Percentiles rank a stretch among this genome's conserved stretches.
Conservation (phyloP, 2,329 filamentous ascomycete species). For the Sporothrix brasiliensis region DNA sequence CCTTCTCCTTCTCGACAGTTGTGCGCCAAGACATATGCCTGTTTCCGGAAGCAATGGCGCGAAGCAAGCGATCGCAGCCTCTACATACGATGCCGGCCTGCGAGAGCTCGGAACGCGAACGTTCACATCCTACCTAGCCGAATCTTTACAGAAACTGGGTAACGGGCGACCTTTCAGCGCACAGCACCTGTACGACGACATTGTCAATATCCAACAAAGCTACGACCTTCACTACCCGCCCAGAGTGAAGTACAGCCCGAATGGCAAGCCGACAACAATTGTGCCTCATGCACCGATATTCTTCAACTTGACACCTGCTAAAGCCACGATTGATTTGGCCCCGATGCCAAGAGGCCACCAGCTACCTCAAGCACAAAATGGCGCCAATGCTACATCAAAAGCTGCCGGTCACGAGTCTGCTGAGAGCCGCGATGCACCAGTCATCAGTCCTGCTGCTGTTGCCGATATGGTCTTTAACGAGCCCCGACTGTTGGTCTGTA, state of each 20-base stretch:
- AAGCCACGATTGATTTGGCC: conserved; percentile 57
- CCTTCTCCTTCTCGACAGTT: conserved; percentile 64
- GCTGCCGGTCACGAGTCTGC: conserved; percentile 30
- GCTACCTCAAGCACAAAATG: conserved; percentile 38
- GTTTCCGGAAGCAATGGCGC: conserved; percentile 57
- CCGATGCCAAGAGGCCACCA: conserved; percentile 47
- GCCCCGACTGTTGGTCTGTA: conserved; percentile 65
- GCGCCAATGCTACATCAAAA: conserved; percentile 32
- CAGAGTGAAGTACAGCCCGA: conserved; percentile 48
- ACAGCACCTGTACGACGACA: conserved; percentile 61
- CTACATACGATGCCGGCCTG: conserved; percentile 54
- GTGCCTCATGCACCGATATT: conserved; percentile 52
- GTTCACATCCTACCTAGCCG: conserved; percentile 61
- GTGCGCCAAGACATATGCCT: conserved; percentile 56
- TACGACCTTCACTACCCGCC: conserved; percentile 49
- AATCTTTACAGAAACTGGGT: conserved; percentile 58
- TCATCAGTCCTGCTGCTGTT: conserved; percentile 53
- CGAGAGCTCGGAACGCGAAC: conserved; percentile 54
- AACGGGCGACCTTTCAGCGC: conserved; percentile 58
- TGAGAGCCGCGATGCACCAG: conserved; percentile 45
- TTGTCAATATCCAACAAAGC: conserved; percentile 51
- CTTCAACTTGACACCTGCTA: conserved; percentile 59
- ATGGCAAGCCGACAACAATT: conserved; percentile 43
- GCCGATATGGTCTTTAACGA: conserved; percentile 64
- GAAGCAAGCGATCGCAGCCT: conserved; percentile 67